Conservation (phyloP, 1,284 basidiomycete genomes). For the Fomitiporia mediterranea region DNA sequence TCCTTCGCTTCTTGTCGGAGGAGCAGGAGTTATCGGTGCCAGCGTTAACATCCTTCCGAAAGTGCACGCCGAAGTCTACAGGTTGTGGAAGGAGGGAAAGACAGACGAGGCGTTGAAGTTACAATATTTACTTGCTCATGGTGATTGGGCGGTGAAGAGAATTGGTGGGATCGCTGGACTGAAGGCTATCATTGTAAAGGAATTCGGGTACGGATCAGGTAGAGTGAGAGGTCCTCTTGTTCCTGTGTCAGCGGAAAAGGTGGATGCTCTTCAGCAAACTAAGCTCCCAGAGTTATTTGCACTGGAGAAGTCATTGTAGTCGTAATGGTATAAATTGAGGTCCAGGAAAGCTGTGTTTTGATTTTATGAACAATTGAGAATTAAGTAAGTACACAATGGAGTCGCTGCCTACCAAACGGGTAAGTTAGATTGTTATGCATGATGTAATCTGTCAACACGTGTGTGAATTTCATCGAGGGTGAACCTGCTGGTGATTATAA, state of each 20-base stretch:
- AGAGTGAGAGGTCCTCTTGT: constrained; percentile 57
- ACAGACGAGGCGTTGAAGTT: constrained; percentile 62
- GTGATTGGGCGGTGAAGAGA: constrained; percentile 69
- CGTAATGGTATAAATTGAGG: not conserved
- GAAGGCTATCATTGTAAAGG: constrained; percentile 66
- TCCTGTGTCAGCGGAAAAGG: constrained; percentile 35
- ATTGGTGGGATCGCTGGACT: constrained; percentile 67
- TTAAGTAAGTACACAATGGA: not conserved
- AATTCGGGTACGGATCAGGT: constrained; percentile 65
- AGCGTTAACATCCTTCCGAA: constrained; percentile 78
- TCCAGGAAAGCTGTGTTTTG: not conserved
- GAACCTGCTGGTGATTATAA: constrained; percentile 10
- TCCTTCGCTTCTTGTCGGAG: constrained; percentile 62
- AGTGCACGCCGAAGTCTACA: constrained; percentile 58
- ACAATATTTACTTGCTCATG: constrained; percentile 66
- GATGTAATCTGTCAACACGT: not conserved
- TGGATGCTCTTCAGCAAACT: constrained; percentile 35
- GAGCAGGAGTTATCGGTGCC: constrained; percentile 69
- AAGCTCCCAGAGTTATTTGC: constrained; percentile 56
- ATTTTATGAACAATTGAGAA: not conserved
- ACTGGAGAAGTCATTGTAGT: constrained; percentile 54
- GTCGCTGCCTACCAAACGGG: not conserved
- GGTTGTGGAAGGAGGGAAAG: constrained; percentile 53
- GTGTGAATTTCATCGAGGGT: not conserved
- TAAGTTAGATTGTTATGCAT: not conserved